Percentiles rank a stretch among this genome's conserved stretches.
Evolutionary conservation across 768 basidiomycete species (phyloP).

Genomic region (Punctularia strigosozonata): DNA sequence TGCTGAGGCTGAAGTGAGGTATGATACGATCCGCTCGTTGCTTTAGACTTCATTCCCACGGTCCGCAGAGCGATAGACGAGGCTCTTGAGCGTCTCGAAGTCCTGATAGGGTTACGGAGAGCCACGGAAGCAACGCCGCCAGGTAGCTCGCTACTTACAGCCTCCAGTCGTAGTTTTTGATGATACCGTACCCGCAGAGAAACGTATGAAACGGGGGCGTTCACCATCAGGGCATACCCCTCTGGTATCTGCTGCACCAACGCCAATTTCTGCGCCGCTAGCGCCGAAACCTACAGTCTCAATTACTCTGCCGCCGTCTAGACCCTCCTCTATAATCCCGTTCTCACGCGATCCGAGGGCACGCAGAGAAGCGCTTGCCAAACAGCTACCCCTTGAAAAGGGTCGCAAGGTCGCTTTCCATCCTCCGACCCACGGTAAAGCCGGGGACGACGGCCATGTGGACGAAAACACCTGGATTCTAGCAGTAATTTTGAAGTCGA

Average conservation of each 20-base stretch:
- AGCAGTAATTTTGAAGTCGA: conserved; percentile 59
- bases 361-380: conserved; percentile 47
- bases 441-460: conserved; percentile 35
- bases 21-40: conserved; percentile 13
- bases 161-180: too few relatives aligned
- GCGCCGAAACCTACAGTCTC: conserved; percentile 34
- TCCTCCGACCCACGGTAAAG: conserved; percentile 40
- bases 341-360: conserved; percentile 58
- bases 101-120: conserved; percentile 63
- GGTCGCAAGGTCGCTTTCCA: conserved; percentile 78
- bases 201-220: too few relatives aligned
- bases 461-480: conserved; percentile 61
- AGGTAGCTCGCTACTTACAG: conserved; percentile 42
- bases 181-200: too few relatives aligned
- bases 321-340: conserved; percentile 34
- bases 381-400: conserved; percentile 56
- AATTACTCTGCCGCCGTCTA: conserved; percentile 47
- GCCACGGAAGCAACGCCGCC: conserved; percentile 50
- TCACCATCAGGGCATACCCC: not conserved
- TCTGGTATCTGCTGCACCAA: conserved; percentile 40
- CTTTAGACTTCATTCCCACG: conserved; percentile 4
- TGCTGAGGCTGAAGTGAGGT: conserved; percentile 58
- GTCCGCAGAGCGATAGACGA: conserved; percentile 54
- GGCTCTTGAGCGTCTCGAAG: conserved; percentile 53
- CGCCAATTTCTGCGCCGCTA: conserved; percentile 17